Evolutionary conservation across 1,139 yeast genomes (phyloP), one percentile per base, ranked within the genome.

Genomic region (Saccharomyces uvarum): DNA sequence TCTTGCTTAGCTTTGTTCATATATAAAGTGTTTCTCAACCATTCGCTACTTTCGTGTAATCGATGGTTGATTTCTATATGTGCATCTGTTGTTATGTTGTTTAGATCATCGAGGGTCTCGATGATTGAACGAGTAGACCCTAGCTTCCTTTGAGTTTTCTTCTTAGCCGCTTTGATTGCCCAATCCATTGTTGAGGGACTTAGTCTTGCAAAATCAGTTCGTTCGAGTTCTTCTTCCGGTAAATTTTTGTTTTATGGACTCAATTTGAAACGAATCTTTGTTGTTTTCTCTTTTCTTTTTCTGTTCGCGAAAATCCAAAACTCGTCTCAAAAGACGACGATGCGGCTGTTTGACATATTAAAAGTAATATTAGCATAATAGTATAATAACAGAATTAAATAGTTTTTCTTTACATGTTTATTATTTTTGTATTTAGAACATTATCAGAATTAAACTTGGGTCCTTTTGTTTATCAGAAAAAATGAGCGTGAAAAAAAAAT

Each of bases 51-150:
- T 19, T 57, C 58, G 9, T 53, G 51, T 9, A 65, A 51, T 2
- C 59, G 57, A n/a, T 55, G 28, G 52, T 61, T 63, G 5, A 63
- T 54, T 28, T 59, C 59, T 21, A 55, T 51, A 24, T 63, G 65
- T 9, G 65, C 64, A 24, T 60, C 58, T 26, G 54, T 53, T 19
- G 60, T 53, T 5, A 64, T 59, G 13, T 62, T 61, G 56, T 66
- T 66, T 27, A 68, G 61, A 31, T 54, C 52, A 52, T 66, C 65
- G 19, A 68, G 58, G 3, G 70, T 62, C 53, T 67, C 70, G 2
- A 68, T 59, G 31, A 68, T 65, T 9, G 70, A 67, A 50, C 70
- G 57, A 4, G 71, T 64, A 24, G 66, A 60, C n/a, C 70, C 70
- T 38, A 64, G 61, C 19, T 59, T 55, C 49, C 60, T 57, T 51